Percentiles rank a stretch among this genome's conserved stretches.
These are phyloP conservation scores for Corchorus capsularis DNA, from an alignment of 345 rosid species.

Conservation along the genomic window DNA sequence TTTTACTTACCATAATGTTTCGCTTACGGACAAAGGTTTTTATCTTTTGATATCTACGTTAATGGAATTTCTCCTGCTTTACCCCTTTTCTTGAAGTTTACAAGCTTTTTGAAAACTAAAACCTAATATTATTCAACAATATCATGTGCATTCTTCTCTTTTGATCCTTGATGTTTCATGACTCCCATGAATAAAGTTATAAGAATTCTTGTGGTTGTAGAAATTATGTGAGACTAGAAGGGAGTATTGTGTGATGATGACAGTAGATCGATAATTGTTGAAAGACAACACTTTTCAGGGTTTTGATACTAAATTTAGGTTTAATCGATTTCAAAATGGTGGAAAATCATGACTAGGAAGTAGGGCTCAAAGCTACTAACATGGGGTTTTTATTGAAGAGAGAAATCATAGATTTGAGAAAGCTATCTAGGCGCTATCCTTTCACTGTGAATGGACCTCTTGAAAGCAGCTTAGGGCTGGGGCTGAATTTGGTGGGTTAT, in stretches of 20 bases:
- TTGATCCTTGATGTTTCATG: slow-evolving; percentile 1
- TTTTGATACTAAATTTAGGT: background rate
- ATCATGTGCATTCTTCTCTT: background rate
- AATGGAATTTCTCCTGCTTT: background rate
- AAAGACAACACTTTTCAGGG: background rate
- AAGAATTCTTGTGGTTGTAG: background rate
- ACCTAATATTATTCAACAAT: background rate
- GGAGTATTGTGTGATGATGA: background rate
- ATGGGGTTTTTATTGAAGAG: background rate
- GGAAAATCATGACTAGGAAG: background rate
- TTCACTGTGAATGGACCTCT: background rate
- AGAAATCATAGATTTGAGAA: background rate
- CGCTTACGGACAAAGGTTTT: background rate
- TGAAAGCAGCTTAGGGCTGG: background rate
- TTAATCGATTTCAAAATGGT: slow-evolving; percentile 6
- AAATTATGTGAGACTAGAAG: background rate
- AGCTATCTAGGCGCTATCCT: background rate
- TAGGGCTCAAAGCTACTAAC: background rate
- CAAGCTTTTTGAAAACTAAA: background rate
- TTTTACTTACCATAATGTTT: background rate
- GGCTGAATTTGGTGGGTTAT: slow-evolving; percentile 5
- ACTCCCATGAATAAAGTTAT: slow-evolving; percentile 3
- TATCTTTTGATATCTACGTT: background rate
- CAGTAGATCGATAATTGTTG: background rate
- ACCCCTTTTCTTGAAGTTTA: background rate